Percentiles rank a stretch among this genome's conserved stretches.
Conservation (phyloP, 2,329 filamentous ascomycete genomes). For the Chaetomiaceae sp. region DNA sequence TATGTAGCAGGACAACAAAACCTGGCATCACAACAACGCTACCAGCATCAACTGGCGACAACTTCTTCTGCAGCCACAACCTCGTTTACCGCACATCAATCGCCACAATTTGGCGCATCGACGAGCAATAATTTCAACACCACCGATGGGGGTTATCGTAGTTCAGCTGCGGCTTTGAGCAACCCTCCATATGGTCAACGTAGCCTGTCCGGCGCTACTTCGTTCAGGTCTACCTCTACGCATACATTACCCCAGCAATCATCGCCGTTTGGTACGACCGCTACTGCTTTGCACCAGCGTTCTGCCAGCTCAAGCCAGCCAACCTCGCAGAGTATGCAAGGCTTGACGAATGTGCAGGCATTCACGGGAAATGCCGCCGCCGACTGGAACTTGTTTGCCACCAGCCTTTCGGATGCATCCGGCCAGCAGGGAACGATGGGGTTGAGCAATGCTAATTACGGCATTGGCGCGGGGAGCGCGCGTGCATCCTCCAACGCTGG, state of each 20-base stretch:
- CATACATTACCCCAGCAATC: conserved; percentile 24
- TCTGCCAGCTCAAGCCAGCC: conserved; percentile 19
- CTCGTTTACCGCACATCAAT: conserved; percentile 27
- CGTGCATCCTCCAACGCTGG: conserved; percentile 26
- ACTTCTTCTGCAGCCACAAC: conserved; percentile 21
- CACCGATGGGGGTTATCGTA: conserved; percentile 26
- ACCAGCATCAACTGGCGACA: conserved; percentile 27
- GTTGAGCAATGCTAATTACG: conserved; percentile 27
- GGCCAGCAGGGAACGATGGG: conserved; percentile 25
- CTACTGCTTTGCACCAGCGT: conserved; percentile 18
- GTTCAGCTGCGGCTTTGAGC: conserved; percentile 19
- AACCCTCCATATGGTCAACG: conserved; percentile 25
- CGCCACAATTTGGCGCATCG: conserved; percentile 28
- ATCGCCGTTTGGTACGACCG: conserved; percentile 14
- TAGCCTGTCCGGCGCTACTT: conserved; percentile 19
- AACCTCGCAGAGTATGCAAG: conserved; percentile 21
- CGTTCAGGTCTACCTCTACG: conserved; percentile 20
- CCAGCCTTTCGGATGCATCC: conserved; percentile 29
- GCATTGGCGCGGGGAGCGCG: conserved; percentile 25
- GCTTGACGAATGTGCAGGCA: conserved; percentile 20
- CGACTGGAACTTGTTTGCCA: conserved; percentile 29
- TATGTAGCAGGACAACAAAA: conserved; percentile 24
- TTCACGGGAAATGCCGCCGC: conserved; percentile 17
- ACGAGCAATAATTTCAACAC: conserved; percentile 22
- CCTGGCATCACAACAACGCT: conserved; percentile 26